phyloP scores from a whole-genome alignment of 2,329 filamentous ascomycete species.

The Diaporthe longicolla region DNA sequence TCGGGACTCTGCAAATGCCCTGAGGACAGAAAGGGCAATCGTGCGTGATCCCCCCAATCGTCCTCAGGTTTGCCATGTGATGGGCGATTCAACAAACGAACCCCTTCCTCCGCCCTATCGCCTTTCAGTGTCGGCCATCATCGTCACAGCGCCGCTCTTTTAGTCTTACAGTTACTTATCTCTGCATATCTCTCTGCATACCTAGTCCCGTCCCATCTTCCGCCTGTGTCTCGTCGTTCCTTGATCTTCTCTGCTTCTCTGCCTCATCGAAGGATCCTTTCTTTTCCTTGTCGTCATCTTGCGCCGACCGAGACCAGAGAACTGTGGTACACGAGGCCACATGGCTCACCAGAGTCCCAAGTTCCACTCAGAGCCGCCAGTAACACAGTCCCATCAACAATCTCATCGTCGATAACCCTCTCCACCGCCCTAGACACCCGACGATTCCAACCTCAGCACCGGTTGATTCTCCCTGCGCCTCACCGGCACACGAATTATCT shows the following conservation, averaged over 20 bases:
- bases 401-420: neutral
- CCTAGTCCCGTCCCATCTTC: constrained; percentile 4
- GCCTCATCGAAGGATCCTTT: neutral
- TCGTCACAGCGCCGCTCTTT: constrained; percentile 3
- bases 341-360: constrained; percentile 33
- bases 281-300: constrained; percentile 9
- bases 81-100: constrained; percentile 7
- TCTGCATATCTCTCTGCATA: neutral
- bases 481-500: neutral
- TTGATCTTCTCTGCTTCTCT: neutral
- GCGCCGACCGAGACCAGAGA: constrained; percentile 15
- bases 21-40: constrained; percentile 37
- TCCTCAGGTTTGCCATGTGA: constrained; percentile 32
- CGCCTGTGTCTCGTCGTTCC: neutral
- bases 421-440: neutral
- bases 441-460: neutral
- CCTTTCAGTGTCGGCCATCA: neutral
- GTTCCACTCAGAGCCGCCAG: constrained; percentile 6
- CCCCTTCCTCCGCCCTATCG: neutral
- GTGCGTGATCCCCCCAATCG: constrained; percentile 6
- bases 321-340: constrained; percentile 31
- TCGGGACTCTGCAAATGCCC: constrained; percentile 34
- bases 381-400: neutral
- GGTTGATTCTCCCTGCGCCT: constrained; percentile 3
- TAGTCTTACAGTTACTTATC: constrained; percentile 5